Evolutionary conservation across 345 rosid genomes (phyloP), one percentile per base, ranked within the genome.

Genomic region (Euclidium syriacum): DNA sequence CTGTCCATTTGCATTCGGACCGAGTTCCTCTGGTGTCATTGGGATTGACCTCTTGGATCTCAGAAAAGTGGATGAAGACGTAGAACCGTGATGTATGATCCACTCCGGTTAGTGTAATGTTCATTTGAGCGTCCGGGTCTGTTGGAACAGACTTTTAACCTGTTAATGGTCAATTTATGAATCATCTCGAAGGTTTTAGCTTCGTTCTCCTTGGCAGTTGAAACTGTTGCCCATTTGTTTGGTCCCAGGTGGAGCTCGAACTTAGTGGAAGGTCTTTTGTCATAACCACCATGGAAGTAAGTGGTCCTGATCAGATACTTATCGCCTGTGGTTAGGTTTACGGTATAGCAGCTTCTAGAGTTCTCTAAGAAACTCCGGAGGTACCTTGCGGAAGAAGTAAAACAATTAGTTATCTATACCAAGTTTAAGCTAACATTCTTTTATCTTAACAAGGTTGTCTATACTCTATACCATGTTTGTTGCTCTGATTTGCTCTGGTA

Each of bases 211-310:
- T 1, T 14, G 7, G 2, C 5, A 0, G 68, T 51, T 33, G 64
- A 27, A 19, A 78, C 53, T 0, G 71, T 65, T n/a, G n/a, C 42
- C 84, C 81, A 82, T 2, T 10, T 34, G 25, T 81, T 73, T 3
- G 72, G 68, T n/a, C 81, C 85, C 0, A 80, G 30, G 39, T 73
- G 18, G 10, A 82, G 20, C 10, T 75, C 73, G 4, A 80, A 80
- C 14, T 9, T 1, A 4, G 75, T 75, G 0, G 8, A 1, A 7
- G 62, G 42, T 3, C 46, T 42, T 0, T 12, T 22, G 44, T 80
- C 81, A 35, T 80, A 77, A 10, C 76, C 76, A 14, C 81, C 84
- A 11, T 75, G 71, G 40, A 48, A 3, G 16, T 75, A 75, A 35
- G 0, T 3, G 0, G 71, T 62, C 20, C 74, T 50, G 23, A 78